Conservation (phyloP, 257 asterid genomes). For the Solanum appendiculatum region DNA sequence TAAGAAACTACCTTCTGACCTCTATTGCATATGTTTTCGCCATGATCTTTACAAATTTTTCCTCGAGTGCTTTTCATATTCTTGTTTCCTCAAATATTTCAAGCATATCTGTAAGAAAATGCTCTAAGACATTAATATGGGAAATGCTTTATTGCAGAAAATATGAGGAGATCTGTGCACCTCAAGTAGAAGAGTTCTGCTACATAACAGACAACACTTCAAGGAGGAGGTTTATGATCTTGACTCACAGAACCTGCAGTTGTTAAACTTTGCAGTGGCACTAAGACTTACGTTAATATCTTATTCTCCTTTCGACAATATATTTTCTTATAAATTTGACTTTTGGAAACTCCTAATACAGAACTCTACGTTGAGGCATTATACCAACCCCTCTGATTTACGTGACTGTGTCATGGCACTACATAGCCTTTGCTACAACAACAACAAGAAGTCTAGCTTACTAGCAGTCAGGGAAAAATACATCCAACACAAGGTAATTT, state of each 20-base stretch:
- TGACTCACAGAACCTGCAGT: too few relatives aligned
- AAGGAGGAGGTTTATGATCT: slow-evolving; percentile 53
- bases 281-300: neutral
- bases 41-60: too few relatives aligned
- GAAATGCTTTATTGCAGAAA: too few relatives aligned
- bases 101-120: too few relatives aligned
- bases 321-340: neutral
- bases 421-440: slow-evolving; percentile 19
- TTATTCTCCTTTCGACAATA: neutral
- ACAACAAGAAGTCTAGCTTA: slow-evolving; percentile 34
- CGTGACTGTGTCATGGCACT: slow-evolving; percentile 35
- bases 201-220: slow-evolving; percentile 71
- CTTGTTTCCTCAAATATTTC: too few relatives aligned
- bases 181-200: too few relatives aligned
- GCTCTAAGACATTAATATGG: too few relatives aligned
- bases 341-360: slow-evolving; percentile 11
- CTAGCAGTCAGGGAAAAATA: slow-evolving; percentile 88
- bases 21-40: too few relatives aligned
- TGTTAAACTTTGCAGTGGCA: too few relatives aligned
- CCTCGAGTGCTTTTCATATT: too few relatives aligned
- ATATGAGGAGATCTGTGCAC: slow-evolving; percentile 89
- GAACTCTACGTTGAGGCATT: slow-evolving; percentile 39
- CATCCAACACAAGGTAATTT: slow-evolving; percentile 80
- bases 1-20: too few relatives aligned
- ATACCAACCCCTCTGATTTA: slow-evolving; percentile 35